Evolutionary conservation across 345 rosid species (phyloP).

Genomic region (Gossypium australe): DNA sequence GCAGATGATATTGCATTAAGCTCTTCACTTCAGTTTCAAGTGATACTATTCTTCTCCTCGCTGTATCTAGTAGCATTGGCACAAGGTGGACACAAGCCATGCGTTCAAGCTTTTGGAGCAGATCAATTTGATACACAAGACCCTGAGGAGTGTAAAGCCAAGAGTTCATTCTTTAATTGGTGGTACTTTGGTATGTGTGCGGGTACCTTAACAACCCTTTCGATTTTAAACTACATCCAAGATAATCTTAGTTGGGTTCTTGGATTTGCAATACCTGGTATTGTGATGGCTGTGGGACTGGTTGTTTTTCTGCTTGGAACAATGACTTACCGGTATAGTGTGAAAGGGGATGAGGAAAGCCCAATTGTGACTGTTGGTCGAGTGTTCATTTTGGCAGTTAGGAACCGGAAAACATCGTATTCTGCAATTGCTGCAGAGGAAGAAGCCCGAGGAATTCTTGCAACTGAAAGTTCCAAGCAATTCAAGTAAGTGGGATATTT

Average conservation of each 20-base stretch:
- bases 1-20: neutral
- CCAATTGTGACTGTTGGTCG: constrained; percentile 24
- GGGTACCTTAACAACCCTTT: constrained; percentile 17
- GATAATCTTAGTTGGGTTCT: constrained; percentile 72
- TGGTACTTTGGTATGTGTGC: constrained; percentile 56
- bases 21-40: neutral
- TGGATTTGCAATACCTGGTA: constrained; percentile 48
- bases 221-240: constrained; percentile 53
- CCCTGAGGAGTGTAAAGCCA: constrained; percentile 39
- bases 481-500: constrained; percentile 25
- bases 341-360: constrained; percentile 10
- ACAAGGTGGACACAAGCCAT: constrained; percentile 31
- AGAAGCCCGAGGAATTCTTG: constrained; percentile 16
- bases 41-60: neutral
- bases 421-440: constrained; percentile 22
- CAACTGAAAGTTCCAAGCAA: constrained; percentile 28
- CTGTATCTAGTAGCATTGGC: constrained; percentile 1
- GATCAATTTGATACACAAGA: constrained; percentile 64
- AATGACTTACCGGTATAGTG: constrained; percentile 17
- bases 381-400: constrained; percentile 26
- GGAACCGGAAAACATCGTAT: constrained; percentile 19
- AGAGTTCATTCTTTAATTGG: constrained; percentile 82
- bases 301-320: constrained; percentile 27
- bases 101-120: constrained; percentile 79
- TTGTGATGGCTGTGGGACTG: constrained; percentile 22